Evolutionary conservation across 805 yeast genomes (phyloP), one percentile per base, ranked within the genome.

Genomic region (Cyberlindnera amylophila): DNA sequence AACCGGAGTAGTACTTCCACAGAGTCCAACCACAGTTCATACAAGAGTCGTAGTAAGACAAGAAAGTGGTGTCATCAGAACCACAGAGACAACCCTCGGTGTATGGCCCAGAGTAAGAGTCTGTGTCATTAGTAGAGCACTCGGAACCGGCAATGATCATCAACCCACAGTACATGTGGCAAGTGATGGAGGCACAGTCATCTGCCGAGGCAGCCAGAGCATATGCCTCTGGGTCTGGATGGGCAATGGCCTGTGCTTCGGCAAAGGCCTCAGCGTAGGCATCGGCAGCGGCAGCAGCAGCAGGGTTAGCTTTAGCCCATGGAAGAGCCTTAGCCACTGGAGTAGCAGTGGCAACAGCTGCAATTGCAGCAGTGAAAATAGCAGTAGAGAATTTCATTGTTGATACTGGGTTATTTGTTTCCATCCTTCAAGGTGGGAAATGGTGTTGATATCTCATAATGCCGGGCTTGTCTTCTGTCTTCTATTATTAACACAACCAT

Each of bases 21-120:
- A 64, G 46, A 48, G 66, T 63, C 67, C 66, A 63, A 32, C 67
- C 69, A 55, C 69, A 64, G 38, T 58, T 61, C 39, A 63, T 50
- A 53, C 69, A 64, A 3, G 45, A 51, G 13, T 47, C 53, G 34
- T 55, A 55, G 32, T 42, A 35, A 3, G 35, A 11, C 40, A 41
- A 39, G 50, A 54, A 57, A 23, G 61, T 13, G 16, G 49, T 32
- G 14, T 38, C 54, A 30, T 23, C 33, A 6, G 42, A 27, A 17
- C 39, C 47, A 44, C 60, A 55, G 26, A 49, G 47, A 40, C 61
- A 57, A 12, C 17, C 36, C 19, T 32, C 29, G 34, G 36, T 33
- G 38, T 46, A 49, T 8, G 52, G 51, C 6, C 47, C 50, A 12
- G 31, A 2, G 40, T 47, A 48, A 23, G 40, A 19, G 32, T 38